Evolutionary conservation across 1,139 yeast genomes (phyloP).

Genomic region (Pichia sp.): DNA sequence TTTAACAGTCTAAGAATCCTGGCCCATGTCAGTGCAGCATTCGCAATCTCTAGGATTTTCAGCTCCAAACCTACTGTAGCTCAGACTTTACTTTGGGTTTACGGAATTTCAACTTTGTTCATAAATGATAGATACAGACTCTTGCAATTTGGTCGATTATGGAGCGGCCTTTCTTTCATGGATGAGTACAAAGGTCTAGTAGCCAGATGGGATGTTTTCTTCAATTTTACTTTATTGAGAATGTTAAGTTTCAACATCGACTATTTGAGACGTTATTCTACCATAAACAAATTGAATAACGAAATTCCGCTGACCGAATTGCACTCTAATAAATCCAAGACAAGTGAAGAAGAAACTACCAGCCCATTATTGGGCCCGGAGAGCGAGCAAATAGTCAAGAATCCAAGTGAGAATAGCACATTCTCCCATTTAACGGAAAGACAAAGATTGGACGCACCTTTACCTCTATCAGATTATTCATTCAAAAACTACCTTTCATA

Average conservation of each 20-base stretch:
- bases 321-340: conserved; percentile 9
- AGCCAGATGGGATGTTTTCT: conserved; percentile 92
- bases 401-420: not conserved
- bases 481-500: conserved; percentile 65
- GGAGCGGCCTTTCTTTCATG: conserved; percentile 35
- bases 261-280: conserved; percentile 38
- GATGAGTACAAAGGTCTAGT: conserved; percentile 72
- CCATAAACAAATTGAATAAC: conserved; percentile 19
- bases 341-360: conserved; percentile 17
- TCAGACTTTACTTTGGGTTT: conserved; percentile 53
- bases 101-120: conserved; percentile 70
- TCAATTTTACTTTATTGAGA: conserved; percentile 79
- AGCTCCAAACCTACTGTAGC: conserved; percentile 29
- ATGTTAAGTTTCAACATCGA: conserved; percentile 82
- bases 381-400: not conserved
- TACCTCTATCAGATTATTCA: conserved; percentile 54
- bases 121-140: conserved; percentile 63
- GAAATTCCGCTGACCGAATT: conserved; percentile 7
- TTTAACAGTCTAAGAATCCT: conserved; percentile 56
- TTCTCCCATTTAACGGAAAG: conserved; percentile 43
- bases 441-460: conserved; percentile 59
- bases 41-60: conserved; percentile 38
- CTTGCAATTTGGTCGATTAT: conserved; percentile 39
- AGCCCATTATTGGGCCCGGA: conserved; percentile 1
- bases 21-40: conserved; percentile 51